Base-by-base conservation (phyloP, 306 rosid species). In the Comarum palustre region DNA sequence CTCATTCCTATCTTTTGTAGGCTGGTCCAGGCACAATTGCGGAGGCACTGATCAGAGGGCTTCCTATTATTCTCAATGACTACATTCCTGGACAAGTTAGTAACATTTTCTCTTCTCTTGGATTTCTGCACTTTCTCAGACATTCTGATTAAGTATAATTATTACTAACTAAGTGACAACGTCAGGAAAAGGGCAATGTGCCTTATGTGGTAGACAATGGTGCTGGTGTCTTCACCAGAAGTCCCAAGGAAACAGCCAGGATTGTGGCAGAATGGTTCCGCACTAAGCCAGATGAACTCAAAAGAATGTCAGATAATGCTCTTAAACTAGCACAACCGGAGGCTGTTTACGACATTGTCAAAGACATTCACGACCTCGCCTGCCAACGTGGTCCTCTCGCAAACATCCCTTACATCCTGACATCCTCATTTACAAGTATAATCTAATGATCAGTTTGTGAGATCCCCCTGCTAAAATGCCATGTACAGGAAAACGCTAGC, bases 21-120 rank as follows among this genome's bases (percentile, higher is more conserved):
- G 99, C 99, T 34, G 99, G 99, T 80, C 99, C 99, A 6, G 99
- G 99, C 38, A 95, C 99, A 74, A 95, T 95, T 50, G 92, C 99
- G 14, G 99, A 95, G 83, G 97, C 99, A 73, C 84, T 95, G 87
- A 91, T 95, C 45, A 84, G 97, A 78, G 99, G 99, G 63, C 99
- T 95, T 82, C 97, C 99, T 7, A 95, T 95, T 62, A 83, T 95
- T 50, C 92, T 95, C 75, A 95, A 95, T 22, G 97, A 90, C 82
- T 95, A 95, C 86, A 95, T 95, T 77, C 99, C 99, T 0, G 99
- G 99, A 75, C 99, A 95, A 84, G 99, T 86, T 34, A 79, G 88
- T 69, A 61, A 73, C 62, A 55, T 78, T 51, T 27, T 16, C 27
- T 13, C 38, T 4, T n/a, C 61, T 59, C 32, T 74, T 11, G 34